Evolutionary conservation across 345 rosid genomes (phyloP).

Genomic region (Passiflora organensis): DNA sequence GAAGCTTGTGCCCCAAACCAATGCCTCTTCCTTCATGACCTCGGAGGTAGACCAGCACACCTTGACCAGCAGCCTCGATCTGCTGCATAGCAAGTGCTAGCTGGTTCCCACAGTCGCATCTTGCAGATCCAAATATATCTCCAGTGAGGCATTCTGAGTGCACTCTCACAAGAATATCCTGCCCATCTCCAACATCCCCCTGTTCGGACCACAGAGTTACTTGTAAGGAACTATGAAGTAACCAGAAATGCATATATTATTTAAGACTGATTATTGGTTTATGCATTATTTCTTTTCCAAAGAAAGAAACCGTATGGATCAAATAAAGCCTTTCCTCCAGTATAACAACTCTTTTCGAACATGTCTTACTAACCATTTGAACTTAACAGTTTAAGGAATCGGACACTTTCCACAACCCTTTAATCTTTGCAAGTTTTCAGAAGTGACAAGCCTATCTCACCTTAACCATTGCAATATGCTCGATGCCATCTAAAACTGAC

Average conservation of each 20-base stretch:
- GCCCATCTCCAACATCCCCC: slow-evolving; percentile 76
- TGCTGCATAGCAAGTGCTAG: slow-evolving; percentile 77
- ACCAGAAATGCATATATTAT: too few species aligned
- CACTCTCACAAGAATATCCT: slow-evolving; percentile 76
- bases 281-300: too few species aligned
- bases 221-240: not conserved
- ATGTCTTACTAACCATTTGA: too few species aligned
- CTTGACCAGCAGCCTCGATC: slow-evolving; percentile 68
- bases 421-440: not conserved
- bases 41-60: slow-evolving; percentile 67
- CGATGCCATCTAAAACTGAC: slow-evolving; percentile 82
- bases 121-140: slow-evolving; percentile 72
- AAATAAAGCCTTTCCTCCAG: too few species aligned
- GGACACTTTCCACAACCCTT: not conserved
- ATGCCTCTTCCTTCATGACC: slow-evolving; percentile 96
- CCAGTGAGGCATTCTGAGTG: slow-evolving; percentile 81
- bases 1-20: slow-evolving; percentile 85
- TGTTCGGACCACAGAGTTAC: slow-evolving; percentile 20
- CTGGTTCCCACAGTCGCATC: slow-evolving; percentile 79
- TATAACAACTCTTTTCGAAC: too few species aligned
- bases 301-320: too few species aligned
- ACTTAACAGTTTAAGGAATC: too few species aligned
- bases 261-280: too few species aligned
- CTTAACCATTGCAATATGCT: slow-evolving; percentile 99
- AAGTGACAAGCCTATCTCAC: slow-evolving; percentile 31